Conservation (phyloP, 2,329 filamentous ascomycete genomes). For the Trichoderma harzianum region DNA sequence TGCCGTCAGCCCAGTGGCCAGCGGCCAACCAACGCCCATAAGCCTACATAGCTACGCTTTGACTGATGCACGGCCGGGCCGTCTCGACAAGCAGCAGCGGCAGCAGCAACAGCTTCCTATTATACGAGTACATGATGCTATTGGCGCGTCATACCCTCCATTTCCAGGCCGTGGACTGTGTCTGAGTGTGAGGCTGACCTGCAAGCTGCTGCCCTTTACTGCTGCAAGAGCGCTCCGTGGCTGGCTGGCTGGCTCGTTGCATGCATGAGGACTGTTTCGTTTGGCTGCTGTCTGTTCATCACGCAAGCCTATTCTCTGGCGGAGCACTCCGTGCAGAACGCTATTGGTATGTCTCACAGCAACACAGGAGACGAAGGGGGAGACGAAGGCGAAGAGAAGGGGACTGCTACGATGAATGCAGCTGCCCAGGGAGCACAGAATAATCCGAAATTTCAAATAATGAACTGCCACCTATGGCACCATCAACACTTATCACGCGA, state of each 20-base stretch:
- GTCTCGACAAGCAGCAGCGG: background rate
- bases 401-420: background rate
- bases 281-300: background rate
- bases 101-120: background rate
- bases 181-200: background rate
- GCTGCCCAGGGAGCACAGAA: background rate
- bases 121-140: background rate
- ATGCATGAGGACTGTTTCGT: background rate
- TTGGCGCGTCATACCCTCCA: background rate
- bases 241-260: conserved; percentile 14
- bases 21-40: background rate
- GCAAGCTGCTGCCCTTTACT: background rate
- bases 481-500: conserved; percentile 8
- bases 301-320: background rate
- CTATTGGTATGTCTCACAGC: background rate
- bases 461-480: background rate
- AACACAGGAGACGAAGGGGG: background rate
- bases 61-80: background rate
- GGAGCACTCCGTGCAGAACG: background rate
- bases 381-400: background rate
- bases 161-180: background rate
- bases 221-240: conserved; percentile 2
- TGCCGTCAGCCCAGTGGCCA: background rate
- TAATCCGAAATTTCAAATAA: background rate
- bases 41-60: background rate